Percentiles rank a stretch among this genome's conserved stretches.
These are phyloP conservation scores for Arctium minus DNA, from an alignment of 129 eudicot species.

Conservation along the genomic window DNA sequence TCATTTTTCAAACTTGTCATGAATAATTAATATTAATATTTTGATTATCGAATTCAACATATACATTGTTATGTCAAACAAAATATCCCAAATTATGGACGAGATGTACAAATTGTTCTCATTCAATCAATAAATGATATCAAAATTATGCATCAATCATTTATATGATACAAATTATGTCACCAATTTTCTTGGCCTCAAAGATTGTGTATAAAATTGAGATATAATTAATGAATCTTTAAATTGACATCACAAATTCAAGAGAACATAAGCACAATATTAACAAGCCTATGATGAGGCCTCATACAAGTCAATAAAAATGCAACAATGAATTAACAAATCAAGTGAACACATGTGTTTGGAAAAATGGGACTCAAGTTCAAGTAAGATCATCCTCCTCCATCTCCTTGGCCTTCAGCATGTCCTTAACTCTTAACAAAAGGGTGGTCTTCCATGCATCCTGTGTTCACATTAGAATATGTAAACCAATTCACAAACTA, in stretches of 20 bases:
- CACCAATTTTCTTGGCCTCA: neutral
- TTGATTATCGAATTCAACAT: neutral
- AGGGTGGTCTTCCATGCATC: constrained; percentile 95
- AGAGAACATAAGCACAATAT: constrained; percentile 9
- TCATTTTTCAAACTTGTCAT: neutral
- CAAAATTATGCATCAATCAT: neutral
- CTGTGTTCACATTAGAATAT: constrained; percentile 22
- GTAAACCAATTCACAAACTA: neutral
- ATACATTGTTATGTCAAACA: neutral
- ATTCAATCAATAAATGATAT: neutral
- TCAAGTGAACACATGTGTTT: neutral
- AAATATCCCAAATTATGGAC: neutral
- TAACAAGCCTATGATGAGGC: constrained; percentile 11
- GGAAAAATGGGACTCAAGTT: constrained; percentile 13
- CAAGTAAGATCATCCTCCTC: constrained; percentile 92
- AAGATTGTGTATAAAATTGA: neutral
- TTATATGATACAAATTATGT: neutral
- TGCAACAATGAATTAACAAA: constrained; percentile 12
- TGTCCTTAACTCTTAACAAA: constrained; percentile 87
- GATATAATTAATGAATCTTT: neutral
- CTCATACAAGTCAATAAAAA: constrained; percentile 6
- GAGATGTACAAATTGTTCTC: neutral
- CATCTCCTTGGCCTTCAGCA: constrained; percentile 75
- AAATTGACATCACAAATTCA: neutral
- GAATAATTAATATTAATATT: no score